These are phyloP conservation scores for Phytomonas francai DNA, from an alignment of 208 protist species.

Conservation along the genomic window DNA sequence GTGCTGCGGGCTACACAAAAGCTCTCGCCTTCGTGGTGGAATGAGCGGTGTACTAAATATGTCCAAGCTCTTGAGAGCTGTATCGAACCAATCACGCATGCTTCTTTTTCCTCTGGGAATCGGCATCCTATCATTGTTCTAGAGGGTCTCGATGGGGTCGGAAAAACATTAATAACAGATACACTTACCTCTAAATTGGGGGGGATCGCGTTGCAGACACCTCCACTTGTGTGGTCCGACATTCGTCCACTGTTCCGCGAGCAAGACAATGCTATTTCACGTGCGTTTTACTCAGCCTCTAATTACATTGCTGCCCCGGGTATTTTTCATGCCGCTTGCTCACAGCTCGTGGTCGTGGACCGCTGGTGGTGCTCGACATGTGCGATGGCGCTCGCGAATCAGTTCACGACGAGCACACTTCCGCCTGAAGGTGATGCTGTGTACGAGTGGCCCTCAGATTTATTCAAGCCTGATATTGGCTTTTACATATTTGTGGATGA, in stretches of 20 bases:
- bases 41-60: constrained; percentile 24
- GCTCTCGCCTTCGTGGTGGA: constrained; percentile 48
- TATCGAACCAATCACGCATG: background rate
- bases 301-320: constrained; percentile 57
- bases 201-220: constrained; percentile 36
- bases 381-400: constrained; percentile 63
- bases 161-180: constrained; percentile 45
- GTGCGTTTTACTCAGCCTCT: constrained; percentile 63
- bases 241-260: constrained; percentile 37
- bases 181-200: constrained; percentile 29
- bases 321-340: constrained; percentile 11
- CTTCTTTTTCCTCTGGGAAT: background rate
- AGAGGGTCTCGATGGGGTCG: constrained; percentile 65
- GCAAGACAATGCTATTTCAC: constrained; percentile 27
- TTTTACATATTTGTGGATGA: constrained; percentile 53
- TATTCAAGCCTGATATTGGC: constrained; percentile 19
- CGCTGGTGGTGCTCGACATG: constrained; percentile 77
- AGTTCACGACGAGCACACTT: constrained; percentile 15
- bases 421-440: constrained; percentile 25
- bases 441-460: constrained; percentile 53
- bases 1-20: constrained; percentile 26
- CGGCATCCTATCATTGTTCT: constrained; percentile 37
- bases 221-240: constrained; percentile 23
- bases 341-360: constrained; percentile 44
- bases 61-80: constrained; percentile 11